Conservation (phyloP, 1,284 basidiomycete genomes). For the Moniliophthora roreri region DNA sequence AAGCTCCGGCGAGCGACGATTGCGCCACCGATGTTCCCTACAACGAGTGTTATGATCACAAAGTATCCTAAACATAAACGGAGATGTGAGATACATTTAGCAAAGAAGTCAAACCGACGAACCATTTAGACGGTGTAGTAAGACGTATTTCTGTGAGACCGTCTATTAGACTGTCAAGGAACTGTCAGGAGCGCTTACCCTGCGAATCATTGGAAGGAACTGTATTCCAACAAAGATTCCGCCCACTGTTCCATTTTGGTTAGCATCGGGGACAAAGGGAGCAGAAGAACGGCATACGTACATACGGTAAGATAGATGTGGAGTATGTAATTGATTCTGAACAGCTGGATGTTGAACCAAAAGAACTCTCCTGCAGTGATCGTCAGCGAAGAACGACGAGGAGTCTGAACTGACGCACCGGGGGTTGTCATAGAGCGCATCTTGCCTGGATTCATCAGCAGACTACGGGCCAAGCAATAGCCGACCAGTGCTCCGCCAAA, state of each 20-base stretch:
- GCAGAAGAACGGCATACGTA: background rate
- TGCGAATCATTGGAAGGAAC: conserved; percentile 26
- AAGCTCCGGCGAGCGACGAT: conserved; percentile 23
- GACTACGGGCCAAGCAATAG: conserved; percentile 23
- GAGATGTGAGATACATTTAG: background rate
- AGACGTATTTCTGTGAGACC: conserved; percentile 17
- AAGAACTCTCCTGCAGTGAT: background rate
- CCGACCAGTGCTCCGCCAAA: conserved; percentile 26
- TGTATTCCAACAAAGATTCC: conserved; percentile 24
- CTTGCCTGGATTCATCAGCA: conserved; percentile 20
- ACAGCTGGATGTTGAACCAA: background rate
- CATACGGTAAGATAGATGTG: background rate
- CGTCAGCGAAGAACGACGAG: too few species aligned
- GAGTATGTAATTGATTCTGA: background rate
- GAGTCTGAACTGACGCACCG: conserved; percentile 12
- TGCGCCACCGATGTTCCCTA: conserved; percentile 21
- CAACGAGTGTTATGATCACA: conserved; percentile 19
- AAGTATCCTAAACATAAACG: conserved; percentile 4
- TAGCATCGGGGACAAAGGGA: background rate
- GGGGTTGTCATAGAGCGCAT: conserved; percentile 14
- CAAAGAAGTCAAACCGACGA: background rate
- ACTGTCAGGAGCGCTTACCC: conserved; percentile 20
- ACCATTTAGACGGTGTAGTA: background rate
- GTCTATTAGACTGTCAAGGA: conserved; percentile 12
- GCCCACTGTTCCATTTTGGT: conserved; percentile 18